A percentile compares a stretch with the other conserved stretches of the same genome.
Evolutionary conservation across 106 monocot species (phyloP).

Genomic region (Dioscorea zingiberensis): DNA sequence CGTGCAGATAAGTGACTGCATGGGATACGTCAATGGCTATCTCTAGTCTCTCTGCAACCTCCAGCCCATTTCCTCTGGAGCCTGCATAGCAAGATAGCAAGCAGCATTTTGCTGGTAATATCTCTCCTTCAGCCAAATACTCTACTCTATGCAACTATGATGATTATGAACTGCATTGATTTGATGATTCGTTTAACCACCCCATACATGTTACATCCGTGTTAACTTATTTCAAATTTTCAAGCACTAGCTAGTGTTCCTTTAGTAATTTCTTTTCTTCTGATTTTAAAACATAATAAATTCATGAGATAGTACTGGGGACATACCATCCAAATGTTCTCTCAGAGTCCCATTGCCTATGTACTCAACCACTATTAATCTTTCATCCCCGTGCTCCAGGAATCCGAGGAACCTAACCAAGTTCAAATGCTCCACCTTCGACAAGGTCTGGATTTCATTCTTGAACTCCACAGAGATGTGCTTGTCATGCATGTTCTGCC

Average conservation of each 20-base stretch:
- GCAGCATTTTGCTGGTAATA: neutral
- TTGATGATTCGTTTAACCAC: too few species aligned
- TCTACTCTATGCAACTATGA: too few species aligned
- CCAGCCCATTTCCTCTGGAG: slow-evolving; percentile 26
- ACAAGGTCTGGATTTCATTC: slow-evolving; percentile 45
- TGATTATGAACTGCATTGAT: too few species aligned
- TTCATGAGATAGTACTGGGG: too few species aligned
- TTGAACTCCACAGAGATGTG: slow-evolving; percentile 41
- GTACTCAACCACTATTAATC: slow-evolving; percentile 41
- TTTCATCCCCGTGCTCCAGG: slow-evolving; percentile 40
- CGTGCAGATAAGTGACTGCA: slow-evolving; percentile 58
- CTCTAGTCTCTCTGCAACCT: slow-evolving; percentile 40
- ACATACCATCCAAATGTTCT: slow-evolving; percentile 54
- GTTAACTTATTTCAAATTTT: too few species aligned
- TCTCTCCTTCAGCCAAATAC: neutral
- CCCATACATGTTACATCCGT: too few species aligned
- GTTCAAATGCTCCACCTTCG: slow-evolving; percentile 56
- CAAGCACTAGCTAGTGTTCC: too few species aligned
- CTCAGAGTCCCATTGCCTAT: slow-evolving; percentile 56
- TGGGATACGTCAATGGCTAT: slow-evolving; percentile 64
- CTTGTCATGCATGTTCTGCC: slow-evolving; percentile 31
- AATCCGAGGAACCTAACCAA: slow-evolving; percentile 51
- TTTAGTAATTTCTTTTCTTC: too few species aligned
- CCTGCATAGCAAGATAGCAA: slow-evolving; percentile 33
- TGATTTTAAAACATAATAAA: too few species aligned